Evolutionary conservation across 1,284 basidiomycete species (phyloP).

Genomic region (Trametes sp.): DNA sequence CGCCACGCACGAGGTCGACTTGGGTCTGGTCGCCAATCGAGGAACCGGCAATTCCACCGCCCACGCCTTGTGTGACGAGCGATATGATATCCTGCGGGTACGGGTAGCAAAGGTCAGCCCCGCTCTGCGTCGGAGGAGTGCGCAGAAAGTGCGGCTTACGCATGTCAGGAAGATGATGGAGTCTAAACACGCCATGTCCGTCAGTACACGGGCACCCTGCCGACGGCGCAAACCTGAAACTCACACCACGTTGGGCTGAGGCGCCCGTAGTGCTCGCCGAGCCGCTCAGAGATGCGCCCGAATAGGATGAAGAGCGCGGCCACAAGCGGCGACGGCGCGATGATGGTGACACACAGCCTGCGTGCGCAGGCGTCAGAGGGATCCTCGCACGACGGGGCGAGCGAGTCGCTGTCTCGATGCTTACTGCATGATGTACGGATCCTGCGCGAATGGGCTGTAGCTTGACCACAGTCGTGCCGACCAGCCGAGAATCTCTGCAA

Average conservation of each 20-base stretch:
- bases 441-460: conserved; percentile 27
- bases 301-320: conserved; percentile 58
- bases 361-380: conserved; percentile 14
- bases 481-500: conserved; percentile 61
- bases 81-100: conserved; percentile 47
- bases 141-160: conserved; percentile 25
- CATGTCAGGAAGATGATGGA: conserved; percentile 46
- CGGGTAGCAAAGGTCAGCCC: conserved; percentile 5
- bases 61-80: conserved; percentile 52
- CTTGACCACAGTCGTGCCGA: conserved; percentile 44
- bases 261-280: conserved; percentile 47
- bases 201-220: background rate
- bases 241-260: conserved; percentile 46
- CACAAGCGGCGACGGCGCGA: conserved; percentile 55
- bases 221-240: conserved; percentile 29
- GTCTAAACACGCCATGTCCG: conserved; percentile 36
- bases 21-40: conserved; percentile 15
- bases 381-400: conserved; percentile 34
- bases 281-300: conserved; percentile 47
- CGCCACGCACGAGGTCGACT: conserved; percentile 10
- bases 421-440: conserved; percentile 43
- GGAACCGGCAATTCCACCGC: conserved; percentile 45
- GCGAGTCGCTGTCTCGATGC: conserved; percentile 40
- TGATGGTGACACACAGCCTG: conserved; percentile 46
- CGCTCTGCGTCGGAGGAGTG: background rate